These are phyloP conservation scores for Vigna unguiculata DNA, from an alignment of 306 rosid genomes.

Conservation along the genomic window DNA sequence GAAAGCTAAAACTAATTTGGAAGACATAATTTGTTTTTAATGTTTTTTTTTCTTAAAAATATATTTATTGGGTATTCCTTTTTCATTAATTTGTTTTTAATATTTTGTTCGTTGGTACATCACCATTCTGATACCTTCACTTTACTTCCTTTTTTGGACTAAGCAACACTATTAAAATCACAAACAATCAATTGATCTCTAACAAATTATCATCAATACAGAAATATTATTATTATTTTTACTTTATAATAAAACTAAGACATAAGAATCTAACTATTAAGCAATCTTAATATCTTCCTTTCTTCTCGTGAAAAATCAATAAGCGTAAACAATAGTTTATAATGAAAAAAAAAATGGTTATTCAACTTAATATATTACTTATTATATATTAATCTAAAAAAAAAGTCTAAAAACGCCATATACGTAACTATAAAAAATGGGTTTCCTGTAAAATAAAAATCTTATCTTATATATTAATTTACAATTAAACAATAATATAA, in stretches of 20 bases:
- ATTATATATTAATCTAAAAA: background rate
- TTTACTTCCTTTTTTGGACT: background rate
- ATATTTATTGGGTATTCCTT: background rate
- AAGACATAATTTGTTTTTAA: background rate
- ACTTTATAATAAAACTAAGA: too few species aligned
- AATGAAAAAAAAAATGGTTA: background rate
- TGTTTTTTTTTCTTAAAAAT: background rate
- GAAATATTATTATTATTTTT: too few species aligned
- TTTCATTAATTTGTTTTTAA: background rate
- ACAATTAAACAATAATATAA: too few species aligned
- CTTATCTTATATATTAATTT: too few species aligned
- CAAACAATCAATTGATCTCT: background rate
- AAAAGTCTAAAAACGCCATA: background rate
- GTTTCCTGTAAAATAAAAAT: too few species aligned
- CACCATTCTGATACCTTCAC: background rate
- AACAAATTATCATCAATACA: background rate
- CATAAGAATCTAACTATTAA: too few species aligned
- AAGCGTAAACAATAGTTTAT: background rate
- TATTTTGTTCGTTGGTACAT: background rate
- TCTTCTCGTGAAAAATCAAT: background rate
- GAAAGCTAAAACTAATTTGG: background rate
- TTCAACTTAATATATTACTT: background rate
- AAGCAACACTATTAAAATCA: background rate
- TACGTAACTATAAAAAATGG: too few species aligned
- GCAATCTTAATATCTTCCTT: background rate